Base-by-base conservation (phyloP, 495 filamentous ascomycete species). In the Penicillium fimorum region DNA sequence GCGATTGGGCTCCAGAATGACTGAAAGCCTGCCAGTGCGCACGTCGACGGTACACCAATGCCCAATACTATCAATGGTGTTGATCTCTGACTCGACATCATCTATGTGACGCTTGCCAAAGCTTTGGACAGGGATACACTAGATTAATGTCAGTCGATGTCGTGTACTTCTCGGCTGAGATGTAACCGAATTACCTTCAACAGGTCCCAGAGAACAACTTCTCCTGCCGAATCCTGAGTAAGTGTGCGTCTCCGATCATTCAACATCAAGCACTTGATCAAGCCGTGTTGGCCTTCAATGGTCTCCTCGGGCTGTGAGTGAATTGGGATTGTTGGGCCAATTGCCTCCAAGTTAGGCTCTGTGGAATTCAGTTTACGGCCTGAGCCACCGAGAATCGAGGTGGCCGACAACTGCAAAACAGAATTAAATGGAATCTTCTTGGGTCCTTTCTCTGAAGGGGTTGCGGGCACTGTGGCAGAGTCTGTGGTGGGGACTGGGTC, bases 41-140 rank as follows among this genome's bases (percentile, higher is more conserved):
- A 91, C 93, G 65, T 98, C 92, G 46, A 97, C 89, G 12, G 87
- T 86, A 66, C 93, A 97, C 94, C 94, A 98, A 56, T 96, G 91
- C 5, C 91, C 86, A 48, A 97, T 89, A 38, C 84, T 92, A 67
- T 96, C 92, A 10, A 80, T 76, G 1, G 90, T 97, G 65, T 96
- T 96, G 47, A 96, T 80, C 65, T 94, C 87, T 3, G 86, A 85
- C 33, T 87, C 87, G 42, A 97, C 91, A 70, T 96, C 92, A 55
- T 98, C 94, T 1, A 98, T 80, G 69, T 97, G 90, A 20, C 86
- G 82, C 73, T 97, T 97, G 25, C 94, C 94, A 73, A 94, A 97
- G 22, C 84, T 87, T 69, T 89, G 79, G 41, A 97, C 82, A 0
- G 90, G 89, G 58, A 87, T 75, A 70, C 95, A 98, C 87, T 95